phyloP scores from a whole-genome alignment of 2,329 filamentous ascomycete species.

The Paecilomyces formosus region DNA sequence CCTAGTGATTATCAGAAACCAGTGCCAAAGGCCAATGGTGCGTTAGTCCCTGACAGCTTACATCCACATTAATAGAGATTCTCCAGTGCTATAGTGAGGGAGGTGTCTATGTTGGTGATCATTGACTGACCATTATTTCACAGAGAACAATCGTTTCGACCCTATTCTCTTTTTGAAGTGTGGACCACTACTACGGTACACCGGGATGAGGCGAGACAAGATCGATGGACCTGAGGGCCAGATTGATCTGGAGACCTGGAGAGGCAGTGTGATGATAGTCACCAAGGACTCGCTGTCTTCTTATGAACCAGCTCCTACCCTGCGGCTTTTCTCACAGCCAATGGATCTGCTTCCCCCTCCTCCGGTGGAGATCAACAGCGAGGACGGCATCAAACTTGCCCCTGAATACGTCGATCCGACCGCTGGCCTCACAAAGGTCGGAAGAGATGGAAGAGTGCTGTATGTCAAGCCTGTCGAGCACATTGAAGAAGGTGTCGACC shows the following conservation, averaged over 20 bases:
- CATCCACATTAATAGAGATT: background rate
- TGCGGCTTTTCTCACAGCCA: conserved; percentile 81
- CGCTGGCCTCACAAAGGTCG: conserved; percentile 78
- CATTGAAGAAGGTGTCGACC: conserved; percentile 67
- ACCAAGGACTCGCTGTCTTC: conserved; percentile 77
- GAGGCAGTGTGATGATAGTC: conserved; percentile 92
- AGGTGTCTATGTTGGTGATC: background rate
- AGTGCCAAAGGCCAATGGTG: conserved; percentile 25
- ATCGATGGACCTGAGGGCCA: conserved; percentile 25
- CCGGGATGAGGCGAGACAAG: conserved; percentile 61
- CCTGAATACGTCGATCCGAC: conserved; percentile 82
- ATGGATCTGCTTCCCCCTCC: conserved; percentile 75
- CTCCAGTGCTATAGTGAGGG: background rate
- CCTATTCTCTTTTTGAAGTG: conserved; percentile 81
- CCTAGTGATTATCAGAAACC: conserved; percentile 27
- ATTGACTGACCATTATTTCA: conserved; percentile 22
- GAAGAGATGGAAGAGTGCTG: conserved; percentile 74
- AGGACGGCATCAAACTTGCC: conserved; percentile 53
- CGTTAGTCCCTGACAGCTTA: conserved; percentile 2
- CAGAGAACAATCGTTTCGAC: conserved; percentile 60
- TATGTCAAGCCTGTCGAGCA: conserved; percentile 88
- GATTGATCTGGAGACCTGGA: conserved; percentile 71
- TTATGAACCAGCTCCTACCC: conserved; percentile 67
- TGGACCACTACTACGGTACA: conserved; percentile 83
- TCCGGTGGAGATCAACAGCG: conserved; percentile 58